phyloP scores from a whole-genome alignment of 371 early-diverging fungal species.

The Syncephalastrum sp. region DNA sequence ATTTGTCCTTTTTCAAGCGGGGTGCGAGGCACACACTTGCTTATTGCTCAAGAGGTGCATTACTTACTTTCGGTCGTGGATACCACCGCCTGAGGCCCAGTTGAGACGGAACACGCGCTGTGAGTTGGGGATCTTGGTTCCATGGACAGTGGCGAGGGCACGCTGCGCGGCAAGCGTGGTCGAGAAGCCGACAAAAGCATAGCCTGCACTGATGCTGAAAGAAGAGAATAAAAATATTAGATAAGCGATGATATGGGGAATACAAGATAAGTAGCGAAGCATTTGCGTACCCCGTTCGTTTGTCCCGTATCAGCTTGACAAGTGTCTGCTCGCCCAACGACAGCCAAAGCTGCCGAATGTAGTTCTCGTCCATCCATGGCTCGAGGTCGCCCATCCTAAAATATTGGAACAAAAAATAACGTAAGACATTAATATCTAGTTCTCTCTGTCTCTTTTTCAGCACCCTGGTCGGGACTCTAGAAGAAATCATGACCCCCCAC shows the following conservation, averaged over 20 bases:
- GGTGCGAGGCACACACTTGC: not conserved
- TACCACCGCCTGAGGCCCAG: conserved; percentile 59
- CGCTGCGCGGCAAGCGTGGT: conserved; percentile 34
- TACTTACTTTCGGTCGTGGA: conserved; percentile 42
- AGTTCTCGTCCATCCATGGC: conserved; percentile 84
- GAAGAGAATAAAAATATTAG: no score
- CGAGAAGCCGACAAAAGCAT: conserved; percentile 77
- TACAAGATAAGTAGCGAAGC: no score
- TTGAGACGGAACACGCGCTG: conserved; percentile 83
- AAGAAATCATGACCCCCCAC: no score
- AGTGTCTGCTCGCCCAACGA: conserved; percentile 66
- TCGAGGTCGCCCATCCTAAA: conserved; percentile 83
- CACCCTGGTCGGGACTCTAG: no score
- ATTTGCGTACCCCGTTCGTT: conserved; percentile 53
- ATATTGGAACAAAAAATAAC: no score
- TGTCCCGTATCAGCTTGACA: conserved; percentile 88
- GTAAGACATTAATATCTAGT: no score
- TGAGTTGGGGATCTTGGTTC: conserved; percentile 79
- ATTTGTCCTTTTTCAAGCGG: not conserved
- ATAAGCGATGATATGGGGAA: no score
- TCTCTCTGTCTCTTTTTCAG: no score
- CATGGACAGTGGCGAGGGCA: conserved; percentile 59
- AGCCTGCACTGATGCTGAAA: conserved; percentile 58
- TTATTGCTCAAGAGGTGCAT: not conserved
- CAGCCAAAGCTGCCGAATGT: conserved; percentile 70